Evolutionary conservation across 257 asterid species (phyloP).

Genomic region (Anisodus tanguticus): DNA sequence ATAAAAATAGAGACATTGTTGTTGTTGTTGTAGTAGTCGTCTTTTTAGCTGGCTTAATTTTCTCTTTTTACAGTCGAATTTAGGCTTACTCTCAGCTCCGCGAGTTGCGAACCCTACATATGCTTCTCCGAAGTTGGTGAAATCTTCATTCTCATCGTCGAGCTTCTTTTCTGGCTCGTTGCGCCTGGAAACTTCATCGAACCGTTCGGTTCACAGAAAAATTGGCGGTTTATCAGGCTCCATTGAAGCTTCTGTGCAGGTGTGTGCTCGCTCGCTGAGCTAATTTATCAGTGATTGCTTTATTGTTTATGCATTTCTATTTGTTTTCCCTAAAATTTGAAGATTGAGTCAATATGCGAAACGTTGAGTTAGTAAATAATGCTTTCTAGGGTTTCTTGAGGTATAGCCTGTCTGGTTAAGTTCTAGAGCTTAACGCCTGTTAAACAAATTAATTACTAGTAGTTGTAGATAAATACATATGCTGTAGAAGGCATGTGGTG

Average conservation of each 20-base stretch:
- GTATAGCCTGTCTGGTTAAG: not conserved
- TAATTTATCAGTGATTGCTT: not conserved
- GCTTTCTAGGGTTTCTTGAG: not conserved
- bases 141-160: constrained; percentile 52
- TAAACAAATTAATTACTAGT: not conserved
- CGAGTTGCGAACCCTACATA: constrained; percentile 37
- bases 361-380: not conserved
- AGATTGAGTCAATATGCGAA: not conserved
- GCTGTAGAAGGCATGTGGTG: not conserved
- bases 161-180: constrained; percentile 56
- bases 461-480: not conserved
- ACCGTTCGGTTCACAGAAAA: constrained; percentile 38
- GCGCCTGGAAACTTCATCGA: constrained; percentile 41
- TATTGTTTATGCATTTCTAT: not conserved
- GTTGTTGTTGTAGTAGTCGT: not conserved
- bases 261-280: constrained; percentile 18
- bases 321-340: not conserved
- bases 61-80: constrained; percentile 55
- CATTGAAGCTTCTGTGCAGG: constrained; percentile 77
- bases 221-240: constrained; percentile 37
- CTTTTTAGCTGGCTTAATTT: not conserved
- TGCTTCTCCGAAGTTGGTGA: constrained; percentile 42
- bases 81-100: constrained; percentile 63
- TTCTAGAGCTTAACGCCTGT: not conserved
- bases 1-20: no score